phyloP scores from a whole-genome alignment of 768 basidiomycete species.

The Rhizopogon roseolus region DNA sequence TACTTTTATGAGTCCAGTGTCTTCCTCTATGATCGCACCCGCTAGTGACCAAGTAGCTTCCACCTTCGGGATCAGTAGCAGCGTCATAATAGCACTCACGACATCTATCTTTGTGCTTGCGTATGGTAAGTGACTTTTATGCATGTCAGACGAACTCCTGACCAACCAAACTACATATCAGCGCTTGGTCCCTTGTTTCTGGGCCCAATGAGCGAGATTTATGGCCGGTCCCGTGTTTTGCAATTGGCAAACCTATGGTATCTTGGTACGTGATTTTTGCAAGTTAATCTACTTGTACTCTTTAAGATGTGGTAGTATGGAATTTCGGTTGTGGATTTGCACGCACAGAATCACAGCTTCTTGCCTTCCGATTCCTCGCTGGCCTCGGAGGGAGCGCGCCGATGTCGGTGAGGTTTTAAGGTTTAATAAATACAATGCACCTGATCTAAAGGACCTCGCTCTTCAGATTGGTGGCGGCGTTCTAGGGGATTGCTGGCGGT shows the following conservation, averaged over 20 bases:
- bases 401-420: constrained; percentile 33
- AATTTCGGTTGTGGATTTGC: constrained; percentile 63
- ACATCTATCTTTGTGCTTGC: constrained; percentile 57
- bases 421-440: neutral
- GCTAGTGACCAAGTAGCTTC: constrained; percentile 46
- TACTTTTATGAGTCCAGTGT: constrained; percentile 64
- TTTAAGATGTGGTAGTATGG: constrained; percentile 38
- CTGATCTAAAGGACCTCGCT: neutral
- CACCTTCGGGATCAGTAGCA: constrained; percentile 51
- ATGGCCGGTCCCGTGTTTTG: constrained; percentile 56
- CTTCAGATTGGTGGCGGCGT: constrained; percentile 60
- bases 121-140: constrained; percentile 39
- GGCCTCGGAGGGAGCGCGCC: constrained; percentile 74
- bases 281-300: no score
- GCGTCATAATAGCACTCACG: constrained; percentile 46
- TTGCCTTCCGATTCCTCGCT: constrained; percentile 60
- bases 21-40: constrained; percentile 73
- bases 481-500: constrained; percentile 54
- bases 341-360: constrained; percentile 46
- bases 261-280: constrained; percentile 35
- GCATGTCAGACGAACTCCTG: neutral
- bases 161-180: neutral
- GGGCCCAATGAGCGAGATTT: constrained; percentile 70
- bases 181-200: constrained; percentile 31
- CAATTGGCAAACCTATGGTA: constrained; percentile 65